Percentiles rank a stretch among this genome's conserved stretches.
These are phyloP conservation scores for Ophiosphaerella herpotricha DNA, from an alignment of 2,329 filamentous ascomycete genomes.

Conservation along the genomic window DNA sequence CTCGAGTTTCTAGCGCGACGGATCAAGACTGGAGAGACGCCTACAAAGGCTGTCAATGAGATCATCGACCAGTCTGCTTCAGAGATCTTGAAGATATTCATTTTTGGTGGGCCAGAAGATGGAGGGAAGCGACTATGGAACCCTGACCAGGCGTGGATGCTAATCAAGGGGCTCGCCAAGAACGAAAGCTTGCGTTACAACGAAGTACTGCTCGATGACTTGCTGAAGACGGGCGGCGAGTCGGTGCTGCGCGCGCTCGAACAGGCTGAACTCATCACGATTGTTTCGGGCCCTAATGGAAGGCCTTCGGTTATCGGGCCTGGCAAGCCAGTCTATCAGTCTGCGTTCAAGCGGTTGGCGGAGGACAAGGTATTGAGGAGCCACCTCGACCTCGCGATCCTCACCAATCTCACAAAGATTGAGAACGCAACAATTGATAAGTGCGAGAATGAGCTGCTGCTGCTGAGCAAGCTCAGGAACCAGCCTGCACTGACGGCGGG, in stretches of 20 bases:
- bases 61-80: conserved; percentile 88
- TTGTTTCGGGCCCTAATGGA: conserved; percentile 71
- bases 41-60: conserved; percentile 78
- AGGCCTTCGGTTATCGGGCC: conserved; percentile 77
- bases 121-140: conserved; percentile 69
- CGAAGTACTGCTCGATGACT: conserved; percentile 75
- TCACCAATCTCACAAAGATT: conserved; percentile 70
- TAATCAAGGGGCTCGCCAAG: conserved; percentile 79
- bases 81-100: conserved; percentile 92
- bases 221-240: conserved; percentile 75
- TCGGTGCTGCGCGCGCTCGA: conserved; percentile 78
- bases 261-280: conserved; percentile 81
- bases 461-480: conserved; percentile 72
- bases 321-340: conserved; percentile 83
- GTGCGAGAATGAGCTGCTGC: conserved; percentile 74
- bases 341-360: conserved; percentile 76
- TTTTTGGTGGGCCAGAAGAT: conserved; percentile 64
- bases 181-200: conserved; percentile 77
- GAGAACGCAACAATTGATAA: conserved; percentile 78
- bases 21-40: conserved; percentile 84
- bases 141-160: conserved; percentile 84
- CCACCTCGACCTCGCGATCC: conserved; percentile 68
- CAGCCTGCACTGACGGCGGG: conserved; percentile 70
- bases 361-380: conserved; percentile 74
- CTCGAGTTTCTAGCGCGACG: conserved; percentile 91